These are phyloP conservation scores for Candida tibetensis DNA, from an alignment of 805 yeast genomes.

Conservation along the genomic window DNA sequence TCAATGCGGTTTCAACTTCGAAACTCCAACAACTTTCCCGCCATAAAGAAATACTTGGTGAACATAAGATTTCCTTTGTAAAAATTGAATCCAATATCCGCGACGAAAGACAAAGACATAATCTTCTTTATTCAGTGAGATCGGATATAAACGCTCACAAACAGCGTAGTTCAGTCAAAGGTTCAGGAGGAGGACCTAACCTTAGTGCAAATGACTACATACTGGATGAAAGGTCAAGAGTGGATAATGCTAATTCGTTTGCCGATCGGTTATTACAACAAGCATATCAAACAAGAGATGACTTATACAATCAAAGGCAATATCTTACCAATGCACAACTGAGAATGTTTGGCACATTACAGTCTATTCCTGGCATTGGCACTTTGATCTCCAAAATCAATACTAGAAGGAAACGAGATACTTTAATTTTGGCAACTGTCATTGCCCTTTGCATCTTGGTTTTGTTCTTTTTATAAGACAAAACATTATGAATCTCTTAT, in stretches of 20 bases:
- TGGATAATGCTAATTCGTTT: conserved; percentile 66
- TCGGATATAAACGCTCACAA: conserved; percentile 74
- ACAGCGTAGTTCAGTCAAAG: conserved; percentile 27
- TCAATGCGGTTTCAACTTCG: conserved; percentile 57
- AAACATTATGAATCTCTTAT: no score
- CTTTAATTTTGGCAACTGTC: conserved; percentile 73
- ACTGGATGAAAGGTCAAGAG: conserved; percentile 70
- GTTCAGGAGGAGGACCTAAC: conserved; percentile 14
- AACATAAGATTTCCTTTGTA: conserved; percentile 61
- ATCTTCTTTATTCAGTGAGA: conserved; percentile 72
- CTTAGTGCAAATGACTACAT: conserved; percentile 66
- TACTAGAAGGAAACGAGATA: conserved; percentile 84
- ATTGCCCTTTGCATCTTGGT: conserved; percentile 71
- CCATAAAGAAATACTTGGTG: conserved; percentile 71
- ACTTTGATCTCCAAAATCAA: conserved; percentile 74
- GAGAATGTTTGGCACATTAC: conserved; percentile 57
- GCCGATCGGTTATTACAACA: conserved; percentile 80
- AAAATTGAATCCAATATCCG: conserved; percentile 57
- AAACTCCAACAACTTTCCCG: conserved; percentile 79
- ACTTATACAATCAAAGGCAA: conserved; percentile 68
- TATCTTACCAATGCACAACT: conserved; percentile 61
- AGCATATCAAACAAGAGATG: conserved; percentile 89
- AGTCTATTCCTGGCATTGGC: conserved; percentile 79
- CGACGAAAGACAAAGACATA: conserved; percentile 75
- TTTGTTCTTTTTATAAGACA: conserved; percentile 37